Percentiles rank a stretch among this genome's conserved stretches.
These are phyloP conservation scores for Plectosphaerella cucumerina DNA, from an alignment of 2,329 filamentous ascomycete genomes.

Conservation along the genomic window DNA sequence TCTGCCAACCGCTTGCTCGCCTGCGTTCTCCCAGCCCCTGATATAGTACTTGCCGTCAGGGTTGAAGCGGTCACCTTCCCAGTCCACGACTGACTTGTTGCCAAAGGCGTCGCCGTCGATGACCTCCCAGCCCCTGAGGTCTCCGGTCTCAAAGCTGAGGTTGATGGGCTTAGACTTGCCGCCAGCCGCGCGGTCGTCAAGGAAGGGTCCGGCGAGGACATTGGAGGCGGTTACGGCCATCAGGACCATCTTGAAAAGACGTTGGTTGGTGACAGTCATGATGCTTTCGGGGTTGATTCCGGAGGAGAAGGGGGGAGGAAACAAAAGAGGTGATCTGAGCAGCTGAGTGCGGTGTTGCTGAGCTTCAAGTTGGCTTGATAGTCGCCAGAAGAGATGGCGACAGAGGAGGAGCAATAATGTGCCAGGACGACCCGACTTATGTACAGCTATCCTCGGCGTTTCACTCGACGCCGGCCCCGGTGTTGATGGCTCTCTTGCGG, in stretches of 20 bases:
- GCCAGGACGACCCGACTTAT: too few relatives aligned
- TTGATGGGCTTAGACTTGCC: constrained; percentile 10
- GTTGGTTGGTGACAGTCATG: not conserved
- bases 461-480: too few relatives aligned
- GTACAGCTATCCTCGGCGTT: too few relatives aligned
- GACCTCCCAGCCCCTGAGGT: constrained; percentile 20
- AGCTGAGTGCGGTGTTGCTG: not conserved
- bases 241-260: not conserved
- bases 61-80: constrained; percentile 19
- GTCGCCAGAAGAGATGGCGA: not conserved
- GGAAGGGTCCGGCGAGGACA: constrained; percentile 5
- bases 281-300: not conserved
- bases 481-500: too few relatives aligned
- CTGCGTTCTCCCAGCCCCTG: constrained; percentile 17
- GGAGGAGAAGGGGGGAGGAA: not conserved
- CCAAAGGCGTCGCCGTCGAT: constrained; percentile 19
- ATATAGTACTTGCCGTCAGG: constrained; percentile 19
- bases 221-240: not conserved
- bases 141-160: constrained; percentile 19
- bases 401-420: not conserved
- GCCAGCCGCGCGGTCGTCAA: not conserved
- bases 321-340: not conserved
- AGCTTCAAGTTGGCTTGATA: not conserved
- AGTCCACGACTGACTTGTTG: constrained; percentile 15
- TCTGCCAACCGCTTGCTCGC: constrained; percentile 20